These are phyloP conservation scores for Podosphaera aphanis DNA, from an alignment of 2,329 filamentous ascomycete species.

Conservation along the genomic window DNA sequence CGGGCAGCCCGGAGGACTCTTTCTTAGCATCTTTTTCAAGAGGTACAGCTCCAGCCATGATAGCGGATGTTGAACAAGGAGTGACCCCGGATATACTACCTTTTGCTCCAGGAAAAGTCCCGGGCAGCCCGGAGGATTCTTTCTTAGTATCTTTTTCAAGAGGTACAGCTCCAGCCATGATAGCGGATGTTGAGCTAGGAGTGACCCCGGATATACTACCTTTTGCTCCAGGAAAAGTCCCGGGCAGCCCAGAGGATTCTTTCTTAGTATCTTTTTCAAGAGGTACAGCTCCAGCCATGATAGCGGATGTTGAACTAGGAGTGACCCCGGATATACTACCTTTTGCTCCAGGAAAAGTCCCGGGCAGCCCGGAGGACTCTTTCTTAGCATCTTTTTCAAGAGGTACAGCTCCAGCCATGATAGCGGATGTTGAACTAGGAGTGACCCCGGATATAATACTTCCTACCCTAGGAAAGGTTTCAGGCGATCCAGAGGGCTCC, in stretches of 20 bases:
- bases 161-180: conserved; percentile 42
- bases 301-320: conserved; percentile 48
- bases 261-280: conserved; percentile 23
- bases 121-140: not conserved
- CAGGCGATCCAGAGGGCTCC: not conserved
- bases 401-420: conserved; percentile 42
- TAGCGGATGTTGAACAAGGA: conserved; percentile 48
- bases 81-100: conserved; percentile 41
- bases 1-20: not conserved
- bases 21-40: conserved; percentile 24
- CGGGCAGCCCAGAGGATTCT: not conserved
- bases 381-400: conserved; percentile 24
- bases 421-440: conserved; percentile 48
- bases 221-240: conserved; percentile 18
- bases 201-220: conserved; percentile 41
- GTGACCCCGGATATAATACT: conserved; percentile 41
- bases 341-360: conserved; percentile 25
- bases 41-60: conserved; percentile 42
- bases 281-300: conserved; percentile 42
- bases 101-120: conserved; percentile 25
- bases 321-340: conserved; percentile 41
- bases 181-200: conserved; percentile 48
- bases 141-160: conserved; percentile 24
- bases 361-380: not conserved
- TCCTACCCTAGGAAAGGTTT: conserved; percentile 24